These are phyloP conservation scores for Solanum chilense DNA, from an alignment of 257 asterid species.

Conservation along the genomic window DNA sequence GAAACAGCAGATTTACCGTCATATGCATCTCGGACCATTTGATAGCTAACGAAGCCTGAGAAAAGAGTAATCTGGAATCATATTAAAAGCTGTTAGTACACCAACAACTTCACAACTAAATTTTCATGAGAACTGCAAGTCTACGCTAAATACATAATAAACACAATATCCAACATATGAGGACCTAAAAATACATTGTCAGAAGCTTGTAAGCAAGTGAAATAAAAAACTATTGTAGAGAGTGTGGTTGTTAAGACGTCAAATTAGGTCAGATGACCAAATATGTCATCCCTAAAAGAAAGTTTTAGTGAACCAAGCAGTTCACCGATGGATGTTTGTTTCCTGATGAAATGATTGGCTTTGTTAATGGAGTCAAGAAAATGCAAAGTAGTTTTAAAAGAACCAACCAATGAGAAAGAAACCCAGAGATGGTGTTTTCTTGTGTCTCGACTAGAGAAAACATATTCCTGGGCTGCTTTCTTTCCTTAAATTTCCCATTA, in stretches of 20 bases:
- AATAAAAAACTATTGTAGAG: background rate
- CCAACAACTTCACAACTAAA: background rate
- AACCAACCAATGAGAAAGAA: background rate
- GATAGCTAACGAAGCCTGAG: constrained; percentile 95
- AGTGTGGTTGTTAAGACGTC: background rate
- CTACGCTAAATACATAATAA: background rate
- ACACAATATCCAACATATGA: background rate
- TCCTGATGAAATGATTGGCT: background rate
- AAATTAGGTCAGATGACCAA: background rate
- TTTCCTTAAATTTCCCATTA: background rate
- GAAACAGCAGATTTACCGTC: constrained; percentile 51
- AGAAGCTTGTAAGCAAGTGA: background rate
- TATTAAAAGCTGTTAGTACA: constrained; percentile 9
- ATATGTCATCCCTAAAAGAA: background rate
- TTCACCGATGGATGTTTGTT: background rate
- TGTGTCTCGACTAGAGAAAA: background rate
- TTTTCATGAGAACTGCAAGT: background rate
- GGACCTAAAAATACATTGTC: background rate
- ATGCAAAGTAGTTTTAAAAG: background rate
- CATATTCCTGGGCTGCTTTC: background rate
- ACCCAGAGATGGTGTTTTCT: background rate
- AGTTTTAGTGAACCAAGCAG: background rate
- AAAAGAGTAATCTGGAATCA: constrained; percentile 75
- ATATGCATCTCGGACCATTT: constrained; percentile 97
- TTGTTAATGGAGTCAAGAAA: background rate